Base-by-base conservation (phyloP, 495 filamentous ascomycete genomes). In the Aspergillus sparsus region DNA sequence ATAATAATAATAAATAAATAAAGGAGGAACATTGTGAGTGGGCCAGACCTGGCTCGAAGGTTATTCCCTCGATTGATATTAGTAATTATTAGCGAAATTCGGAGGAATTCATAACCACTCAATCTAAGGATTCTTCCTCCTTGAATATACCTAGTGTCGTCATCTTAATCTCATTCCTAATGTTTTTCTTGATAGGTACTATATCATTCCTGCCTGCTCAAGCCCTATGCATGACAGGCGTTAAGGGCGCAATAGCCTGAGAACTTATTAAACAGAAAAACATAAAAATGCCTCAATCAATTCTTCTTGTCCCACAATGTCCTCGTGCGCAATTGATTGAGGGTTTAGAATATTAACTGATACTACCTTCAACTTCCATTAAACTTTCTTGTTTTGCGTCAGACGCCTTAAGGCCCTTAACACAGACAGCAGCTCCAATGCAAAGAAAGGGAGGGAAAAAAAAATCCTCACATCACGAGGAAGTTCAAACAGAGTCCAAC, bases 401-500 rank as follows among this genome's bases (percentile, higher is more conserved):
- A 27, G 21, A 27, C 21, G 21, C 21, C 21, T 27, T 27, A 27
- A 27, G 21, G 21, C 21, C 21, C 21, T 27, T 27, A 27, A 27
- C 21, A 27, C 21, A 3, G 21, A 3, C 21, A 27, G 21, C 21
- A 27, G 21, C 21, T 49, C 46, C 46, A 49, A 9, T 21, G n/a
- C 9, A 8, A 16, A 21, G 27, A 46, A n/a, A 16, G 51, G 6
- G 39, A 39, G 39, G 11, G 39, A 18, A 11, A 37, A 37, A 55
- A 51, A 45, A 55, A 16, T 50, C 51, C 50, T 36, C 51, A 55
- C 49, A 61, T 61, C 57, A 64, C 62, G 54, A 61, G 62, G 45
- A 27, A 37, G 37, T 21, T 21, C 52, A 51, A 51, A 51, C 49
- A 18, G 32, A 50, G 47, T n/a, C 9, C 16, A 33, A 8, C 35